phyloP scores from a whole-genome alignment of 1,284 basidiomycete genomes.

The Erythrobasidium hasegawianum region DNA sequence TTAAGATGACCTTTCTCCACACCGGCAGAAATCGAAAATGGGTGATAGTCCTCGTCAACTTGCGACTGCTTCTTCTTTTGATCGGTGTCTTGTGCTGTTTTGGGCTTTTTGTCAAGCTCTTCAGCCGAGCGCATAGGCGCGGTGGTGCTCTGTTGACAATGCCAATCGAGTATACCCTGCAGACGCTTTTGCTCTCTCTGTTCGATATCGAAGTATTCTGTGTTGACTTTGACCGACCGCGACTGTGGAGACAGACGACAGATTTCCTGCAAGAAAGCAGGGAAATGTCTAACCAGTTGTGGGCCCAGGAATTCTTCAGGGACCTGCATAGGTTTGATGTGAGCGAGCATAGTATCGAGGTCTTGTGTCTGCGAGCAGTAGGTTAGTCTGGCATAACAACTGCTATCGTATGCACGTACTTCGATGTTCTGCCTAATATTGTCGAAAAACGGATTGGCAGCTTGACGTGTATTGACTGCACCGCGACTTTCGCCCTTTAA shows the following conservation, averaged over 20 bases:
- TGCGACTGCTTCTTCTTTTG: slow-evolving; percentile 26
- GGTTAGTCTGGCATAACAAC: too few species aligned
- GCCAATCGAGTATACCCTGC: slow-evolving; percentile 87
- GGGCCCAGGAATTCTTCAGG: slow-evolving; percentile 56
- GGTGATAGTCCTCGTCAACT: slow-evolving; percentile 49
- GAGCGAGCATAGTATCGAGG: slow-evolving; percentile 51
- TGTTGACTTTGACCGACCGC: slow-evolving; percentile 73
- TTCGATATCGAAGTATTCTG: slow-evolving; percentile 87
- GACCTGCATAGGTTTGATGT: slow-evolving; percentile 69
- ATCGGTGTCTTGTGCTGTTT: slow-evolving; percentile 25
- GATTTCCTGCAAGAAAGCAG: slow-evolving; percentile 74
- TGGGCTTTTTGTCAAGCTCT: background rate
- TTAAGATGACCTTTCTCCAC: slow-evolving; percentile 94
- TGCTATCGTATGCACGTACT: slow-evolving; percentile 45
- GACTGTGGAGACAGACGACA: slow-evolving; percentile 56
- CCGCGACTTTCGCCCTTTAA: background rate
- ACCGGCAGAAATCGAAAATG: slow-evolving; percentile 88
- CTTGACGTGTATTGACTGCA: slow-evolving; percentile 17
- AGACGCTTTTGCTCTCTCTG: slow-evolving; percentile 82
- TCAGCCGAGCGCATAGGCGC: background rate
- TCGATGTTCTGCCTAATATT: slow-evolving; percentile 93
- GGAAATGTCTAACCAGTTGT: slow-evolving; percentile 56
- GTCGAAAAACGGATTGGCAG: slow-evolving; percentile 61
- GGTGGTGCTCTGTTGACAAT: slow-evolving; percentile 53
- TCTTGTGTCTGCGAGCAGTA: slow-evolving; percentile 42